phyloP scores from a whole-genome alignment of 1,284 basidiomycete species.

The Puccinia horiana region DNA sequence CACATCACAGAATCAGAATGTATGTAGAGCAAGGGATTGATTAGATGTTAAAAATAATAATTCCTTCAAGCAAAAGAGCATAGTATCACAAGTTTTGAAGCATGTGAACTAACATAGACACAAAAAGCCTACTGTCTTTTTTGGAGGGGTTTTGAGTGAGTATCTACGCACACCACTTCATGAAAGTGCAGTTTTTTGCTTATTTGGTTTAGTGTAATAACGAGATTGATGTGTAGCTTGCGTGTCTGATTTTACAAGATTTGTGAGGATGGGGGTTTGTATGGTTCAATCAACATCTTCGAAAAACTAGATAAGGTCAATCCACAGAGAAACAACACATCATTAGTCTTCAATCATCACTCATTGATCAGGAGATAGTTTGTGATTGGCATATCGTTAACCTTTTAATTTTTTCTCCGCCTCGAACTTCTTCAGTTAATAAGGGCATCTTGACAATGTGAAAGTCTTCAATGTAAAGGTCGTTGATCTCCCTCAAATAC shows the following conservation, averaged over 20 bases:
- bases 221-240: background rate
- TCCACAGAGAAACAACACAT: background rate
- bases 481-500: conserved; percentile 88
- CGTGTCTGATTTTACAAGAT: background rate
- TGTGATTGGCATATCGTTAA: conserved; percentile 58
- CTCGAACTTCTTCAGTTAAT: conserved; percentile 93
- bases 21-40: background rate
- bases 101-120: background rate
- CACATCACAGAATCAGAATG: background rate
- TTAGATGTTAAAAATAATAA: background rate
- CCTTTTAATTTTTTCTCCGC: conserved; percentile 84
- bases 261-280: conserved; percentile 17
- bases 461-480: conserved; percentile 95
- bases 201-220: background rate
- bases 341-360: background rate
- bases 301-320: background rate
- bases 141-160: background rate
- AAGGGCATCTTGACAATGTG: conserved; percentile 89
- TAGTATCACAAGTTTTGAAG: background rate
- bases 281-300: conserved; percentile 3
- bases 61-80: conserved; percentile 20
- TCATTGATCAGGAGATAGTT: background rate
- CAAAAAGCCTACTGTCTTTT: background rate
- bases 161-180: background rate
- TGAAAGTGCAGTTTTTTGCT: background rate